These are phyloP conservation scores for Agaricales sp. DNA, from an alignment of 1,284 basidiomycete species.

Conservation along the genomic window DNA sequence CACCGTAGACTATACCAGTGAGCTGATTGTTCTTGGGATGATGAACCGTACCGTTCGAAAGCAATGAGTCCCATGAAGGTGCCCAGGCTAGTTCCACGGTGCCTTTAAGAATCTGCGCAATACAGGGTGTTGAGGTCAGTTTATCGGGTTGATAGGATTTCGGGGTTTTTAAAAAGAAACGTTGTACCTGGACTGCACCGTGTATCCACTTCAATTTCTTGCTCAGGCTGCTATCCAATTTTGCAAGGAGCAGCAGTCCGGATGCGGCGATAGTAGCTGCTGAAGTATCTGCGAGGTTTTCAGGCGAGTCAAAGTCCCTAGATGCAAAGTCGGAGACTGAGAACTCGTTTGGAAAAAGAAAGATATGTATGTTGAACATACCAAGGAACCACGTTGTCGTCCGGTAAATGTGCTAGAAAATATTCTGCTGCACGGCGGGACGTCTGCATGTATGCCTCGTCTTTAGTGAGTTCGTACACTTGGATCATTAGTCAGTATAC, in stretches of 20 bases:
- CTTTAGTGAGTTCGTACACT: constrained; percentile 33
- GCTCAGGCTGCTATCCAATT: constrained; percentile 23
- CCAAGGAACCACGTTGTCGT: constrained; percentile 33
- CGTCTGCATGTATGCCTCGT: constrained; percentile 29
- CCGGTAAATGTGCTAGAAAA: constrained; percentile 28
- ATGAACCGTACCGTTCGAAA: constrained; percentile 39
- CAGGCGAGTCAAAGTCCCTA: constrained; percentile 1
- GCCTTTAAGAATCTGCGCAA: constrained; percentile 22
- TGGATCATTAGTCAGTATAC: neutral
- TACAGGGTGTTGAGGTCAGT: no score
- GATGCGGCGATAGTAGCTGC: constrained; percentile 32
- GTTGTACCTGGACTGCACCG: constrained; percentile 24
- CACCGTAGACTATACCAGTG: constrained; percentile 38
- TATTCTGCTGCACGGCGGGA: constrained; percentile 29
- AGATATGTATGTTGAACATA: constrained; percentile 11
- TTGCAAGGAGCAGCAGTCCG: constrained; percentile 30
- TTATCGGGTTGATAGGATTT: neutral
- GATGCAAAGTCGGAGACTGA: neutral
- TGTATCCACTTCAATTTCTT: constrained; percentile 23
- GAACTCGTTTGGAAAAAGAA: neutral
- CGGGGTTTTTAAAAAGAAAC: neutral
- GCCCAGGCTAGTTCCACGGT: constrained; percentile 29
- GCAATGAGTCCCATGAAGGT: constrained; percentile 31
- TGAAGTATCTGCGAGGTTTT: constrained; percentile 32
- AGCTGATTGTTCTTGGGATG: constrained; percentile 29